Base-by-base conservation (phyloP, 768 basidiomycete genomes). In the Pisolithus microcarpus region DNA sequence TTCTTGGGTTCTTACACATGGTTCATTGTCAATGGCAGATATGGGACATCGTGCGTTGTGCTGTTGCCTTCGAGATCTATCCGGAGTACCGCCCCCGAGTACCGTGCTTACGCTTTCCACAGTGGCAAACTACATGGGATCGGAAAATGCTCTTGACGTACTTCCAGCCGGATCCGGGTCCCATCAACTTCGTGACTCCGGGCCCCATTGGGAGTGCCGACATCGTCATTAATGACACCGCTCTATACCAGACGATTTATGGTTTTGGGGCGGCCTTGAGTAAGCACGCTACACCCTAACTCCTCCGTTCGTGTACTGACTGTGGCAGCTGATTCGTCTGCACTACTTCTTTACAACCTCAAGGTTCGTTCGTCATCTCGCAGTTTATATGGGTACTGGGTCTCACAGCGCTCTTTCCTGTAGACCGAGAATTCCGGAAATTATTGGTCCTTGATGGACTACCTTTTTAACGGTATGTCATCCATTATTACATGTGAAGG, bases 231-330 rank as follows among this genome's bases (percentile, higher is more conserved):
- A 63, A 79, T 45, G 84, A 85, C 60, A 65, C 64, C 3, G 55
- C 67, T 3, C 62, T 74, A n/a, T 81, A 77, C 63, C 87, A 87
- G 65, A 66, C 72, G 1, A 79, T 89, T 38, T 74, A 72, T 47
- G 86, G 87, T 11, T 84, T 85, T 57, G 86, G 86, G 0, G 83
- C 75, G 8, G 59, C 80, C 0, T 68, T 88, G 30, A 87, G 87
- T 87, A 58, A 30, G 69, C 59, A 16, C 43, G 43, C 31, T 24
- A 16, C 23, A 43, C 28, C 16, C 26, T 48, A 46, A 42, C 49
- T 43, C 10, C 4, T 11, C 11, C 42, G 46, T 24, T 34, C 30
- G 56, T 28, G 43, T 43, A 45, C 53, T 49, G 48, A 56, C 13
- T 34, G 24, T 46, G 23, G 53, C 34, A 88, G 86, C 86, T 26